Base-by-base conservation (phyloP, 306 rosid species). In the Prunus mume region DNA sequence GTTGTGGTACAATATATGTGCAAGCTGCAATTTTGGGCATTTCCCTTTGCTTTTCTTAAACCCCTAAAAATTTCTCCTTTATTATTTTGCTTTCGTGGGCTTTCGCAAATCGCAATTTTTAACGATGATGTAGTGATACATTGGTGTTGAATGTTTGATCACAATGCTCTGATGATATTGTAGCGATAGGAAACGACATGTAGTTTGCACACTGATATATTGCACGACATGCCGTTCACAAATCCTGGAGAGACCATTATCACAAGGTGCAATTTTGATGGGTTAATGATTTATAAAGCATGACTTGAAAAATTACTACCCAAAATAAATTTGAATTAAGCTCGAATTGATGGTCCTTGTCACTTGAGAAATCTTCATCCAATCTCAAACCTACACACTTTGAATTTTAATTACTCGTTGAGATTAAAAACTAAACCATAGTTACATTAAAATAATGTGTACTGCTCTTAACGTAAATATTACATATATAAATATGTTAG, bases 41-140 rank as follows among this genome's bases (percentile, higher is more conserved):
- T 19, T 9, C 12, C 7, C 46, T 34, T 30, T 2, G 3, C 74
- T 46, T 32, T 17, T 63, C 75, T 50, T 71, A 73, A 81, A 76
- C 81, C 86, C 80, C 65, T 54, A 25, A 19, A 30, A 65, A 13
- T 2, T 22, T n/a, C 14, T 18, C 27, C 57, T 5, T 64, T 38
- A 22, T 8, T 17, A 22, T 20, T 71, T 49, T 24, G 43, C 12
- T 2, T 41, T 22, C 73, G 70, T 51, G 63, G 63, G 65, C 69
- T 75, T 22, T 24, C 73, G 51, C 75, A 12, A 38, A 25, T 56
- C 66, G 52, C 67, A 13, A 51, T 61, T 69, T 54, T 68, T 25
- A 50, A 20, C 15, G 56, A 58, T 9, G 67, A 15, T 54, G 49
- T 12, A 10, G 28, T 46, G 38, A 2, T 18, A 2, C 11, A 2